A percentile compares a stretch with the other conserved stretches of the same genome.
phyloP scores from a whole-genome alignment of 2,329 filamentous ascomycete species.

The Amylocarpus encephaloides region DNA sequence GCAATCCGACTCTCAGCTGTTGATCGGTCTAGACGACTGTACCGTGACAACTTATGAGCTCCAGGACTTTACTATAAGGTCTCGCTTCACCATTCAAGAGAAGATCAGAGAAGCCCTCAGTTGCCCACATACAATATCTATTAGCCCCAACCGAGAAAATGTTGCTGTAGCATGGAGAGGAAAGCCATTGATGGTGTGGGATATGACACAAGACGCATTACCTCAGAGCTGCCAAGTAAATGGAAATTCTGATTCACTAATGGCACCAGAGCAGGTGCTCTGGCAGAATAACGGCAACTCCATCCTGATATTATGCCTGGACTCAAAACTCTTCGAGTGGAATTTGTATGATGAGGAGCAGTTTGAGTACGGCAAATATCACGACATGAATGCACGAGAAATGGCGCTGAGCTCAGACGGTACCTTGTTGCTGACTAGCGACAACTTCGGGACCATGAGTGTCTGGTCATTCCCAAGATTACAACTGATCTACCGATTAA shows the following conservation, averaged over 20 bases:
- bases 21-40: slow-evolving; percentile 25
- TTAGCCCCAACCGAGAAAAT: too few species aligned
- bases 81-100: slow-evolving; percentile 17
- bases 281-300: slow-evolving; percentile 26
- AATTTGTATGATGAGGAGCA: slow-evolving; percentile 23
- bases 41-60: slow-evolving; percentile 19
- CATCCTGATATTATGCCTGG: slow-evolving; percentile 14
- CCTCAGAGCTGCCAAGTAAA: too few species aligned
- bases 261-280: too few species aligned
- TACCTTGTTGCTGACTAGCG: background rate
- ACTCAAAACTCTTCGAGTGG: slow-evolving; percentile 33
- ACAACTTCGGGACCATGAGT: slow-evolving; percentile 26
- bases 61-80: slow-evolving; percentile 12
- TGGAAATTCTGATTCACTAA: too few species aligned
- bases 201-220: too few species aligned
- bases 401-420: slow-evolving; percentile 4
- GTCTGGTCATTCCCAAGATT: background rate
- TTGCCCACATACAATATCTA: too few species aligned
- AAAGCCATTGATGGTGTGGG: too few species aligned
- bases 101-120: too few species aligned
- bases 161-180: too few species aligned
- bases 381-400: background rate
- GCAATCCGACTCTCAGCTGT: slow-evolving; percentile 15
- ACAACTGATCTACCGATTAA: slow-evolving; percentile 22
- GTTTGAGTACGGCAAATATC: slow-evolving; percentile 23